These are phyloP conservation scores for Osmanthus fragrans DNA, from an alignment of 257 asterid species.

Conservation along the genomic window DNA sequence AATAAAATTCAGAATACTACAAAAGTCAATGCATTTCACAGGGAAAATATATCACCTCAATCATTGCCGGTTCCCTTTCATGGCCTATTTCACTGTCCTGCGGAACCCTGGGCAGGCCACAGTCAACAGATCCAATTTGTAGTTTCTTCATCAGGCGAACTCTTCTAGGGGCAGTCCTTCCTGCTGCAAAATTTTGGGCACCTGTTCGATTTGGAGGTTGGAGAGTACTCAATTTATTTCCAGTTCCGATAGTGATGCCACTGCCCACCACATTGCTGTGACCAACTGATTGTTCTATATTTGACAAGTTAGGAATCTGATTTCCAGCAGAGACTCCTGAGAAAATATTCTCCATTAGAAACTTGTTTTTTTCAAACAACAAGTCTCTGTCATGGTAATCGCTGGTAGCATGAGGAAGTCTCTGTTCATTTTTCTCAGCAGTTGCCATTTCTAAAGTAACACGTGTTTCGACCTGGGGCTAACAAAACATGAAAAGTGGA, in stretches of 20 bases:
- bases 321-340: conserved; percentile 30
- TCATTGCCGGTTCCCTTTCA: conserved; percentile 22
- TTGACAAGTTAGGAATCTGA: conserved; percentile 23
- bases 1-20: not conserved
- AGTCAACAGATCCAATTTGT: conserved; percentile 56
- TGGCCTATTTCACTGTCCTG: not conserved
- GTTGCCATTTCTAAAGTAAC: not conserved
- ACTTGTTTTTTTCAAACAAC: conserved; percentile 20
- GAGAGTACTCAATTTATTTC: conserved; percentile 55
- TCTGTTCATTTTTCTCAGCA: not conserved
- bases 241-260: conserved; percentile 43
- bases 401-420: not conserved
- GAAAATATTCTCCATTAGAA: conserved; percentile 13
- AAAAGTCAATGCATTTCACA: not conserved
- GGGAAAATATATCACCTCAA: conserved; percentile 49
- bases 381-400: conserved; percentile 20
- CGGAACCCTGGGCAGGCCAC: conserved; percentile 35
- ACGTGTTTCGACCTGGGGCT: not conserved
- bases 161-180: conserved; percentile 74
- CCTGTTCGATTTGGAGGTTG: conserved; percentile 22
- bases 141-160: conserved; percentile 51
- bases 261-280: conserved; percentile 24
- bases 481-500: not conserved
- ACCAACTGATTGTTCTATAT: conserved; percentile 21
- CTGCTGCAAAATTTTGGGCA: conserved; percentile 22